Evolutionary conservation across 208 protist genomes (phyloP), one percentile per base, ranked within the genome.

Genomic region (Crithidia mellificae): DNA sequence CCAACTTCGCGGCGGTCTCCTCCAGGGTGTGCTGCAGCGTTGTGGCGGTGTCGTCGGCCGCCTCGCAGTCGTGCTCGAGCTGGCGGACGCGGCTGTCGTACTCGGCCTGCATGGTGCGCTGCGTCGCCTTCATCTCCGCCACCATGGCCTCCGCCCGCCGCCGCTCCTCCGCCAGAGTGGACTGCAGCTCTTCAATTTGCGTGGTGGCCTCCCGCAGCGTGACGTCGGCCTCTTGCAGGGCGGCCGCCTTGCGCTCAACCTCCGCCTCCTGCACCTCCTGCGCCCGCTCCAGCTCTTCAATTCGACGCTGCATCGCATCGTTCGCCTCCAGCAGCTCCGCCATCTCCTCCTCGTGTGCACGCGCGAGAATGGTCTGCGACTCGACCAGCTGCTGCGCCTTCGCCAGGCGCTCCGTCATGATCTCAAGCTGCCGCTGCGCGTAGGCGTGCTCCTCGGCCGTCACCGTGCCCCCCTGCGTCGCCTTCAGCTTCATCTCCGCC

Each of bases 341-440:
- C 78, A 93, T 88, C 43, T 77, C 75, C 19, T 57, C 64, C 63
- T 93, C 87, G 52, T 88, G 79, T 27, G 79, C 79, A 4, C 80
- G 78, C 0, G 72, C 77, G 19, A 88, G 58, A 17, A 68, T 56
- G 20, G 81, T 85, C 77, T 90, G 87, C 11, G 79, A 63, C 63
- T 80, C 74, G 2, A 88, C 62, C 6, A 86, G 56, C 74, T 88
- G 58, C 73, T 88, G 84, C 22, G 77, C 78, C 55, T 88, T 80
- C 32, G n/a, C 52, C 9, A 93, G 72, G 17, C 82, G 78, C 46
- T 89, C 87, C 51, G 74, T 79, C 52, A 81, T 77, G 17, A 71
- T 20, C 41, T 81, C 76, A 22, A 88, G 71, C 68, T 90, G 85
- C n/a, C 77, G 81, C 64, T 82, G 75, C 22, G 72, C 72, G 67